Percentiles rank a stretch among this genome's conserved stretches.
phyloP scores from a whole-genome alignment of 768 basidiomycete genomes.

The Tylopilus vinaceipallidus region DNA sequence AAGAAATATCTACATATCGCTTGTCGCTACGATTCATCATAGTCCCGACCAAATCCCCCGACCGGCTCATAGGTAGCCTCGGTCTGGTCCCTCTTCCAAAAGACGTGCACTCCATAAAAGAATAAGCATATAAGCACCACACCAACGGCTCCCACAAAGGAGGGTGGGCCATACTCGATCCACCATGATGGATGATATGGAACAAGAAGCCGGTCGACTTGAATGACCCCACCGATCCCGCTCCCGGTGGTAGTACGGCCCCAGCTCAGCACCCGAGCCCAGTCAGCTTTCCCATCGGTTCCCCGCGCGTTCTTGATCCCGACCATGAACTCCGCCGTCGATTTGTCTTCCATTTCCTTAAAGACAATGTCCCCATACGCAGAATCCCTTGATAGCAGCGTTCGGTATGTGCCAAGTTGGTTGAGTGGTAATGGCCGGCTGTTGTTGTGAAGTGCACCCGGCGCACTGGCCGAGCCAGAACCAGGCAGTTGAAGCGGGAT shows the following conservation, averaged over 20 bases:
- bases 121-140: constrained; percentile 61
- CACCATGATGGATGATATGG: constrained; percentile 91
- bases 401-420: constrained; percentile 71
- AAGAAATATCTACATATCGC: constrained; percentile 22
- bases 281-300: constrained; percentile 58
- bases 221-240: constrained; percentile 83
- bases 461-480: constrained; percentile 20
- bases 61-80: constrained; percentile 90
- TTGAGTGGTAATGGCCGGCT: constrained; percentile 72
- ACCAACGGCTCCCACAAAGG: constrained; percentile 59
- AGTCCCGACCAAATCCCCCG: constrained; percentile 71
- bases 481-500: constrained; percentile 45
- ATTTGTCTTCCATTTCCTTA: constrained; percentile 46
- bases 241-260: constrained; percentile 72
- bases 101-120: constrained; percentile 65
- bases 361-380: constrained; percentile 86
- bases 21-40: constrained; percentile 33
- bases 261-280: constrained; percentile 66
- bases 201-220: constrained; percentile 77
- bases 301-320: constrained; percentile 75
- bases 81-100: constrained; percentile 74
- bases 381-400: constrained; percentile 64
- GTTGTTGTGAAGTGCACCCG: constrained; percentile 54
- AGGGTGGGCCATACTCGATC: constrained; percentile 68
- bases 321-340: constrained; percentile 49